Base-by-base conservation (phyloP, 1,284 basidiomycete species). In the Chalciporus sp. region DNA sequence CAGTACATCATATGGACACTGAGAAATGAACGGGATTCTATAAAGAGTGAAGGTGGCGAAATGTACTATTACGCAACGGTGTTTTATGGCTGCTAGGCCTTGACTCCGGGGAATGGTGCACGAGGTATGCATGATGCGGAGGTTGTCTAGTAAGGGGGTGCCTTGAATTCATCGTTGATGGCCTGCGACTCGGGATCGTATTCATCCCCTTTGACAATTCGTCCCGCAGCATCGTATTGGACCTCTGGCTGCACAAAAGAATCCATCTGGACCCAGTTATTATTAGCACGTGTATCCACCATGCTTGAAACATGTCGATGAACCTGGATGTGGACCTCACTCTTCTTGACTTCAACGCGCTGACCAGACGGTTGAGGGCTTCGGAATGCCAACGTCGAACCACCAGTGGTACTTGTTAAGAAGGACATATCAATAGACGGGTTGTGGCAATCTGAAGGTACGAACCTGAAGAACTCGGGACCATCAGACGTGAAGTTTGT, bases 131-230 rank as follows among this genome's bases (percentile, higher is more conserved):
- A 37, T 44, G 53, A 6, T 12, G 20, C 2, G 29, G 7, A 14
- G 39, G 7, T 17, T 17, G 27, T 56, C 65, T 76, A 82, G 59
- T 84, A 84, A 1, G 79, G 80, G 10, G 80, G 79, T 17, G 73
- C 76, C 69, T 88, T 88, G 76, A 85, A 86, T 58, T 87, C 84
- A 51, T 80, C 72, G 61, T 68, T 78, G 63, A 83, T 79, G 35
- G 70, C 71, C 52, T 84, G 83, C 7, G 81, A 74, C 67, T 88
- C 85, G 7, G 77, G 71, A 61, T 88, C 83, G 56, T 74, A 78
- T 29, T 67, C 66, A 43, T 76, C 75, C 19, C 66, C 61, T 60
- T 73, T 76, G 29, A 76, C 58, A 17, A 78, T 55, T 40, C 75
- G 75, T 42, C 81, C 83, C n/a, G 75, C 64, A 0, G 75, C 78